Evolutionary conservation across 208 protist genomes (phyloP).

Genomic region (Acanthamoeba healyi): DNA sequence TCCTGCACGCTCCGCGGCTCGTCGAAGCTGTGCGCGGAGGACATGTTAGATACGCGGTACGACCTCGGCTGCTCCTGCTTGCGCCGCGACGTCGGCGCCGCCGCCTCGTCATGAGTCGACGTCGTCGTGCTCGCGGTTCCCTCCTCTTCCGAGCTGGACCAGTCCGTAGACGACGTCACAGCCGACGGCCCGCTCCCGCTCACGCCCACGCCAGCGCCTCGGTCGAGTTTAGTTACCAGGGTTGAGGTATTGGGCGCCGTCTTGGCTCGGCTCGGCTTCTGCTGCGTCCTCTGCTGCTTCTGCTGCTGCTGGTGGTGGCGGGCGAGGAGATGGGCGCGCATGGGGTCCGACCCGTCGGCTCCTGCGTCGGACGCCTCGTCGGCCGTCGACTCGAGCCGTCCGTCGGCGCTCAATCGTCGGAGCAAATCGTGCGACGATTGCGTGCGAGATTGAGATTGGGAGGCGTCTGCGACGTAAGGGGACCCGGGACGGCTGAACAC

Average conservation of each 20-base stretch:
- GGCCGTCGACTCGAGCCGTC: not conserved
- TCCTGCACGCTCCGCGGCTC: not conserved
- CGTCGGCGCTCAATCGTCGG: not conserved
- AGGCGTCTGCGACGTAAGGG: not conserved
- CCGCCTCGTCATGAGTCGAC: too few relatives aligned
- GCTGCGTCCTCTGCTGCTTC: too few relatives aligned
- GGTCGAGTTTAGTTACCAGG: too few relatives aligned
- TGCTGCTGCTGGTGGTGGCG: not conserved
- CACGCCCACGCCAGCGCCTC: too few relatives aligned
- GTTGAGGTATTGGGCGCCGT: too few relatives aligned
- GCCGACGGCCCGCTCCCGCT: too few relatives aligned
- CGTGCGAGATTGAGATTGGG: not conserved
- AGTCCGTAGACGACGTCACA: too few relatives aligned
- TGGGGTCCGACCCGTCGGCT: not conserved
- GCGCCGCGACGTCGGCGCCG: too few relatives aligned
- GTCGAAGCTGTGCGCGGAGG: not conserved
- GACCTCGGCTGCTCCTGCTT: not conserved
- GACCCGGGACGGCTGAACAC: not conserved
- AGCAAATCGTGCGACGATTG: not conserved
- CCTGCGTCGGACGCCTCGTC: too few relatives aligned
- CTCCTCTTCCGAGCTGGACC: too few relatives aligned
- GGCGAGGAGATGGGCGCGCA: not conserved
- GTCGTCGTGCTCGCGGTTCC: too few relatives aligned
- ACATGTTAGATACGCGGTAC: not conserved
- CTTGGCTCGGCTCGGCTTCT: too few relatives aligned